Base-by-base conservation (phyloP, 306 rosid genomes). In the Leucaena leucocephala region DNA sequence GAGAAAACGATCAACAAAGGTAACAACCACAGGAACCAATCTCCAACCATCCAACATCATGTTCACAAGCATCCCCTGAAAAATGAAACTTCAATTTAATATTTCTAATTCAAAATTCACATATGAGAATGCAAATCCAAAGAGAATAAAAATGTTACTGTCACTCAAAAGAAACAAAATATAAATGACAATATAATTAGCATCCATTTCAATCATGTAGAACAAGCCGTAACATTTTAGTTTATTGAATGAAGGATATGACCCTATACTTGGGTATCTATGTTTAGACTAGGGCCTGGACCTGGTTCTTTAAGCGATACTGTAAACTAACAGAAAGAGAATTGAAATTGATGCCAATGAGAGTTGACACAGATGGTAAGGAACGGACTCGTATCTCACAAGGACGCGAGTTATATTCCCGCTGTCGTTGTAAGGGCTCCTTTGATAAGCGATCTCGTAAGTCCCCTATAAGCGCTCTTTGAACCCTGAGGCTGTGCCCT, bases 11-110 rank as follows among this genome's bases (percentile, higher is more conserved):
- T 91, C 97, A 59, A 87, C 81, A 68, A 91, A 91, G 78, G 90
- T 88, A 87, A 89, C 97, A 70, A 92, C 87, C 59, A 92, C 94
- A 2, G 98, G 95, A 76, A 95, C 98, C 82, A 92, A 71, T 79
- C 86, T 88, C 79, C 84, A 89, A 81, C 80, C 76, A 80, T 91
- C 95, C 86, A 92, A 78, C 90, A 91, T 88, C 85, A 90, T 81
- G 82, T 87, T 89, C 77, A 95, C 94, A 69, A 95, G 90, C 96
- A 88, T 87, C 63, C 73, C 92, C 98, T 92, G 87, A 46, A 80
- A 89, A 70, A 49, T 40, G 21, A 74, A 72, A 67, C 72, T 82
- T 36, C n/a, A 64, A 73, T 67, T 43, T 42, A 61, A 62, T 65
- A 54, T 68, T 61, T 72, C 80, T 59, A 22, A 73, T 58, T 58